Base-by-base conservation (phyloP, 768 basidiomycete genomes). In the Boletus speciosus region DNA sequence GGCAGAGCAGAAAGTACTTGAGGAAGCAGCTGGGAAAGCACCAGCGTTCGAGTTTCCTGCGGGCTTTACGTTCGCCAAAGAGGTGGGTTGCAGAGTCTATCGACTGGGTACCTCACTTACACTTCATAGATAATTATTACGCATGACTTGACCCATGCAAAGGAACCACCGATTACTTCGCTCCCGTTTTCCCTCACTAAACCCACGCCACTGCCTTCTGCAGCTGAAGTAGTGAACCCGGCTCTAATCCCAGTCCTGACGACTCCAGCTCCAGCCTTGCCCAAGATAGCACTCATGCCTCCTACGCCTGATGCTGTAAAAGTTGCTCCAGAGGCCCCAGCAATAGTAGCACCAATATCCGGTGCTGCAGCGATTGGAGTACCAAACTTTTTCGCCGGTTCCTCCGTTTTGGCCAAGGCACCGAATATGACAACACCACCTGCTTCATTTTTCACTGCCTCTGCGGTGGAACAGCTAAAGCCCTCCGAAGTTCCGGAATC, bases 21-120 rank as follows among this genome's bases (percentile, higher is more conserved):
- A 85, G 50, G 81, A 81, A 60, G 80, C 81, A 7, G 77, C 80
- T 11, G 80, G 78, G 64, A 78, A 74, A 55, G 74, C 69, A 10
- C 85, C 85, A 2, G 68, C 73, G 5, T 89, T 86, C 66, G 75
- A 83, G 38, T 73, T 84, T 37, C 81, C 86, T 19, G 68, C 74
- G 50, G 81, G 79, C 7, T 90, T 91, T 68, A 82, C 76, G 41
- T 90, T 91, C 61, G 80, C 83, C 6, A 81, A 83, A 61, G 79
- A 79, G 58, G 82, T 83, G 58, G 54, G 81, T 74, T 19, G 8
- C 32, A 37, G 19, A 29, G 23, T 54, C 11, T 4, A 47, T 35
- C 40, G 6, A 16, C 8, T 21, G 36, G 19, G 4, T 36, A 27
- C 55, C 19, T 42, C 35, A 52, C 56, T 58, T 35, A 63, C 11